These are phyloP conservation scores for Lotmaria passim DNA, from an alignment of 208 protist species.

Conservation along the genomic window DNA sequence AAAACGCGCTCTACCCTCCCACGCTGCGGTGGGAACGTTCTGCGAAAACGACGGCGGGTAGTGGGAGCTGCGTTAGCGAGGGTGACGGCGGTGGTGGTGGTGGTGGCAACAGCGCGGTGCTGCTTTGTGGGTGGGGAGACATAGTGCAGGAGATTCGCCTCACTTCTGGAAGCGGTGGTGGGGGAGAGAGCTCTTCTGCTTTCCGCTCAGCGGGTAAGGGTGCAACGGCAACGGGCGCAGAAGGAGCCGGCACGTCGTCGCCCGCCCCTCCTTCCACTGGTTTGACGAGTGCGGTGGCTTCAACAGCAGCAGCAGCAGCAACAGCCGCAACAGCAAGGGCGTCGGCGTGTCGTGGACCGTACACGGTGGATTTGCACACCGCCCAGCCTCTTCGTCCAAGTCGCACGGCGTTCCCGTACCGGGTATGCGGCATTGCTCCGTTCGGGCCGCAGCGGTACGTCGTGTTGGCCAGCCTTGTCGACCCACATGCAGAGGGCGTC, in stretches of 20 bases:
- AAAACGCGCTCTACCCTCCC: slow-evolving; percentile 53
- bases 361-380: slow-evolving; percentile 22
- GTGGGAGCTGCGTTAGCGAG: neutral
- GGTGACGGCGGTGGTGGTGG: slow-evolving; percentile 1
- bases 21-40: slow-evolving; percentile 61
- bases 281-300: neutral
- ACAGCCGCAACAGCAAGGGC: neutral
- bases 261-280: neutral
- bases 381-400: slow-evolving; percentile 27
- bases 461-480: slow-evolving; percentile 48
- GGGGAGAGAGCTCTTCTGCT: neutral
- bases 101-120: slow-evolving; percentile 41
- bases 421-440: slow-evolving; percentile 68
- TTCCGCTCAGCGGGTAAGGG: no score
- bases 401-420: slow-evolving; percentile 42
- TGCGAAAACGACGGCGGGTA: neutral
- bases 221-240: neutral
- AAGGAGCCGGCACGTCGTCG: no score
- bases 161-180: neutral
- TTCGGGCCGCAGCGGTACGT: slow-evolving; percentile 61
- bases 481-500: slow-evolving; percentile 36
- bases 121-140: slow-evolving; percentile 74
- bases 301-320: neutral
- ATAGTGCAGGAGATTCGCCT: slow-evolving; percentile 66
- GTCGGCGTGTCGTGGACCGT: neutral